phyloP scores from a whole-genome alignment of 371 early-diverging fungal species.

The Haplosporangium sp. region DNA sequence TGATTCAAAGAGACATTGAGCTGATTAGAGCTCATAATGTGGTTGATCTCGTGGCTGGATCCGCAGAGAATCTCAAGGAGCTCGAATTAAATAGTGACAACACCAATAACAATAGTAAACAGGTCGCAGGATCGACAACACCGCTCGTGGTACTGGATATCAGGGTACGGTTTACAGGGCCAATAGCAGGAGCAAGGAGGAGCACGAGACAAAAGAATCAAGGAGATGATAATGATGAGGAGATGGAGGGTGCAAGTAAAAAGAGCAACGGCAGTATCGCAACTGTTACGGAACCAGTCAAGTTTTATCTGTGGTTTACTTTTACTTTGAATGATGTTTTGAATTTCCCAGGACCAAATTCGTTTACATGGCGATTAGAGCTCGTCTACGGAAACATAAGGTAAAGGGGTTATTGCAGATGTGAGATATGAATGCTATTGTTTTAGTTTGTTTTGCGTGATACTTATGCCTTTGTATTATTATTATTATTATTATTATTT shows the following conservation, averaged over 20 bases:
- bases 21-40: slow-evolving; percentile 44
- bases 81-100: slow-evolving; percentile 21
- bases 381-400: slow-evolving; percentile 47
- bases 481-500: background rate
- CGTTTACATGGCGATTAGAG: slow-evolving; percentile 53
- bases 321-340: slow-evolving; percentile 48
- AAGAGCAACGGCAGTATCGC: background rate
- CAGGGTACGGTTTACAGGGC: slow-evolving; percentile 46
- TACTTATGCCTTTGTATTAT: background rate
- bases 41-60: slow-evolving; percentile 53
- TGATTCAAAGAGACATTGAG: slow-evolving; percentile 41
- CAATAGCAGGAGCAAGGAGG: slow-evolving; percentile 14
- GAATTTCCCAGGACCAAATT: slow-evolving; percentile 38
- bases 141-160: slow-evolving; percentile 52
- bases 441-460: too few relatives aligned
- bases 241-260: background rate
- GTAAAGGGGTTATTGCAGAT: background rate
- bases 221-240: background rate
- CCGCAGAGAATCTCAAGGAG: slow-evolving; percentile 49
- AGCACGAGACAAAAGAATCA: slow-evolving; percentile 1
- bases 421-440: too few relatives aligned
- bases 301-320: slow-evolving; percentile 56
- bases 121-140: slow-evolving; percentile 31
- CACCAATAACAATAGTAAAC: background rate
- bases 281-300: slow-evolving; percentile 32